Conservation (phyloP, 345 rosid species). For the Triadica sebifera region DNA sequence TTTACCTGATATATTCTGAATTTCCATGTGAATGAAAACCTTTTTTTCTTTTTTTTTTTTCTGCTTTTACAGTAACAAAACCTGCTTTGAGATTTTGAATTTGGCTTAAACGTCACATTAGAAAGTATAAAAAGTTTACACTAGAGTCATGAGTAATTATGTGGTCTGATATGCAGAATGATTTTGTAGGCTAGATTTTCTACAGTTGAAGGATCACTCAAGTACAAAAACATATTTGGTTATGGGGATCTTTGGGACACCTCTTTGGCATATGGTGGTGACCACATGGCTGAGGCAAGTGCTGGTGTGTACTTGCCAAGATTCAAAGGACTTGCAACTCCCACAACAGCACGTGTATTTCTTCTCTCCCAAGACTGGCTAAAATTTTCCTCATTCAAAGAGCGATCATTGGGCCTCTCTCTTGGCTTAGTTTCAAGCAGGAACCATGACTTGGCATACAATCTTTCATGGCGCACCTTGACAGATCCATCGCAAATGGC, state of each 20-base stretch:
- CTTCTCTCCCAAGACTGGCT: slow-evolving; percentile 87
- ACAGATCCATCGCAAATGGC: slow-evolving; percentile 72
- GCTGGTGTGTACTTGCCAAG: slow-evolving; percentile 74
- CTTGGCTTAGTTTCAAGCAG: slow-evolving; percentile 67
- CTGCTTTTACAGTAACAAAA: no score
- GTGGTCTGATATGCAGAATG: slow-evolving; percentile 21
- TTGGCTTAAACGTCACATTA: neutral
- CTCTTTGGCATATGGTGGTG: slow-evolving; percentile 73
- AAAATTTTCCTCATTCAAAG: slow-evolving; percentile 76
- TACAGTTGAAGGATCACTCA: slow-evolving; percentile 72
- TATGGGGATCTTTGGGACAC: slow-evolving; percentile 94
- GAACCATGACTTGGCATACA: slow-evolving; percentile 71
- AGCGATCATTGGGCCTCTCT: slow-evolving; percentile 76
- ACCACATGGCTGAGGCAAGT: slow-evolving; percentile 76
- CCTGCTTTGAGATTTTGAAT: neutral
- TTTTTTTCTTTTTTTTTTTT: no score
- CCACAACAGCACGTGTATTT: slow-evolving; percentile 63
- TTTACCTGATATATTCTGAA: neutral
- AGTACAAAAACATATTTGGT: slow-evolving; percentile 80
- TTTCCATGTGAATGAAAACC: neutral
- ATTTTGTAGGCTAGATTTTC: slow-evolving; percentile 74
- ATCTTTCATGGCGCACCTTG: slow-evolving; percentile 71
- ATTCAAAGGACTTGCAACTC: slow-evolving; percentile 55
- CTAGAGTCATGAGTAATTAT: neutral
- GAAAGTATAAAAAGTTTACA: neutral